Evolutionary conservation across 2,329 filamentous ascomycete species (phyloP), one percentile per base, ranked within the genome.

Genomic region (Neocatenulostroma microsporum): DNA sequence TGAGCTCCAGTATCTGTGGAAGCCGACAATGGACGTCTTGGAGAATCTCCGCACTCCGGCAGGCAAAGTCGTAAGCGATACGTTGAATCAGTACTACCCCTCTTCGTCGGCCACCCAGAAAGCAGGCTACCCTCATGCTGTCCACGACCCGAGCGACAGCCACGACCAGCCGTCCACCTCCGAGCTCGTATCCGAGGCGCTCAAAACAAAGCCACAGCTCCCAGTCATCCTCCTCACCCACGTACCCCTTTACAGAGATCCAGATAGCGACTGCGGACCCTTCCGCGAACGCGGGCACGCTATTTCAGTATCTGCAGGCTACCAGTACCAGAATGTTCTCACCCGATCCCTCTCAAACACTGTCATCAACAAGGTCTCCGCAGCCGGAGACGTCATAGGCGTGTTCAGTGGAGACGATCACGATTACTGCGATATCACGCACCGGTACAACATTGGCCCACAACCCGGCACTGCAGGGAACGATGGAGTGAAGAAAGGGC

Each of bases 391-490:
- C 44, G 76, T 96, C 10, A 72, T 77, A 3, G 82, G 91, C 47
- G 82, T 88, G 28, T 98, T 96, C 56, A 94, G 87, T 0, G 91
- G 91, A 9, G 91, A 98, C 52, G 91, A 98, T 56, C 91, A 98
- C 64, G 91, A 98, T 64, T 95, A 96, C 64, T 98, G 91, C 63
- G 88, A 94, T 54, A 66, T 96, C 5, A 72, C 80, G 1, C 91
- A 98, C 60, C 76, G 78, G 7, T 57, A 55, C 48, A 58, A 57
- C 14, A 39, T 54, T 14, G 45, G 38, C 11, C n/a, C n/a, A n/a
- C 39, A 19, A 13, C 12, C 17, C 13, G 75, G 81, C 17, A 11
- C n/a, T 6, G 11, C 37, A 9, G 13, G 19, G 26, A 24, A 36
- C 10, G 33, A 27, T 14, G 33, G 23, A 13, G 14, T 23, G 9